phyloP scores from a whole-genome alignment of 352 stramenopile genomes.

The Elongisporangium anandrum region DNA sequence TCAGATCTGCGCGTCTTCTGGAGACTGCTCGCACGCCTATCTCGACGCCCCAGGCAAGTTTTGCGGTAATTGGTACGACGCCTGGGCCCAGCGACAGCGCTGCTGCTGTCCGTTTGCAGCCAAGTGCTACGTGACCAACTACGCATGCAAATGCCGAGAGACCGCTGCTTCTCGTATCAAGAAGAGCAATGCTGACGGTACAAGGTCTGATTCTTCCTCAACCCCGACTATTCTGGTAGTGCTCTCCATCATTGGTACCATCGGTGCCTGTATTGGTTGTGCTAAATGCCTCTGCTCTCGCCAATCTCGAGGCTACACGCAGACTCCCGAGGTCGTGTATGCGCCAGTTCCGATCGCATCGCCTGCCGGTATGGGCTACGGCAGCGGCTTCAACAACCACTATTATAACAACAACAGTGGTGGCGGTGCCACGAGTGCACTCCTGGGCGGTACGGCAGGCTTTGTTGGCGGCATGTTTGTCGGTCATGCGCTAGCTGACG shows the following conservation, averaged over 20 bases:
- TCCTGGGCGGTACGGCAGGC: slow-evolving; percentile 19
- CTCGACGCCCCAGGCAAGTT: slow-evolving; percentile 19
- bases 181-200: slow-evolving; percentile 9
- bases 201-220: too few relatives aligned
- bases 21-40: slow-evolving; percentile 23
- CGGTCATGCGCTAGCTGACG: slow-evolving; percentile 11
- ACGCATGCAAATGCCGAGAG: slow-evolving; percentile 18
- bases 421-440: slow-evolving; percentile 15
- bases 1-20: slow-evolving; percentile 14
- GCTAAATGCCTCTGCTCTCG: slow-evolving; percentile 10
- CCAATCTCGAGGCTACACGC: slow-evolving; percentile 10
- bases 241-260: slow-evolving; percentile 8
- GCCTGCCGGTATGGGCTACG: slow-evolving; percentile 6
- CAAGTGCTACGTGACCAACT: slow-evolving; percentile 21
- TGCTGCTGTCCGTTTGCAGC: slow-evolving; percentile 25
- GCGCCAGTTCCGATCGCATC: background rate
- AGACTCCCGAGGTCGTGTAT: slow-evolving; percentile 12
- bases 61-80: slow-evolving; percentile 26
- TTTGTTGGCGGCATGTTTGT: slow-evolving; percentile 20
- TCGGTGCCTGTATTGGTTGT: slow-evolving; percentile 22
- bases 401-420: slow-evolving; percentile 6
- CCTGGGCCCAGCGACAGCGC: slow-evolving; percentile 15
- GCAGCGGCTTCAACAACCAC: slow-evolving; percentile 7
- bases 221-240: slow-evolving; percentile 2
- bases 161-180: slow-evolving; percentile 3